Base-by-base conservation (phyloP, 108 stramenopile species). In the Epipyxis sp. region DNA sequence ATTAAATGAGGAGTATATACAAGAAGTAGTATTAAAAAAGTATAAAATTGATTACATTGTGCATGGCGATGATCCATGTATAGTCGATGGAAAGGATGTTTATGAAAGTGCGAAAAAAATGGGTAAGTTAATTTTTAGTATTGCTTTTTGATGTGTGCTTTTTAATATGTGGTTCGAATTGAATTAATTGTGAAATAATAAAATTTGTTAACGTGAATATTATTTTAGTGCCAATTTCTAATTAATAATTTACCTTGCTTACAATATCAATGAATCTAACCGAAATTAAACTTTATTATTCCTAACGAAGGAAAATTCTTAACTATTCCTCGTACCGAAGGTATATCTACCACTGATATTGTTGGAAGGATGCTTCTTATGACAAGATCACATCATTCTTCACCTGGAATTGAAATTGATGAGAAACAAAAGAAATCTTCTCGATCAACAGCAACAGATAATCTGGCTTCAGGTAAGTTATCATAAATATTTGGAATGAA, bases 41-140 rank as follows among this genome's bases (percentile, higher is more conserved):
- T 91, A 94, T 78, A 82, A 88, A 3, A 89, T 97, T 29, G 96
- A 97, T 81, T 93, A 93, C 82, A 90, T 97, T 30, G 91, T 98
- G 29, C 98, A 99, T 80, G 97, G 98, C 29, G 95, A 97, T 78
- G 97, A 99, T 83, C 97, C 98, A 0, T 99, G 98, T 83, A 94
- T 97, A 6, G 87, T 87, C 27, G 83, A 89, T 59, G 88, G 88
- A 41, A 80, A 83, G 65, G 86, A 89, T 61, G 88, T 86, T 40
- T 89, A 89, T 69, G 88, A 86, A 76, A 32, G 76, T 43, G 86
- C 88, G 69, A 80, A 85, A 81, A 74, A 46, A 0, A 78, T 82
- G 83, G 85, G 85, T 57, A n/a, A n/a, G n/a, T n/a, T 81, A 84
- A 34, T 84, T 81, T 58, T 81, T 80, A n/a, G 25, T 40, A 25